These are phyloP conservation scores for Tolypocladium endophyticum DNA, from an alignment of 2,329 filamentous ascomycete species.

Conservation along the genomic window DNA sequence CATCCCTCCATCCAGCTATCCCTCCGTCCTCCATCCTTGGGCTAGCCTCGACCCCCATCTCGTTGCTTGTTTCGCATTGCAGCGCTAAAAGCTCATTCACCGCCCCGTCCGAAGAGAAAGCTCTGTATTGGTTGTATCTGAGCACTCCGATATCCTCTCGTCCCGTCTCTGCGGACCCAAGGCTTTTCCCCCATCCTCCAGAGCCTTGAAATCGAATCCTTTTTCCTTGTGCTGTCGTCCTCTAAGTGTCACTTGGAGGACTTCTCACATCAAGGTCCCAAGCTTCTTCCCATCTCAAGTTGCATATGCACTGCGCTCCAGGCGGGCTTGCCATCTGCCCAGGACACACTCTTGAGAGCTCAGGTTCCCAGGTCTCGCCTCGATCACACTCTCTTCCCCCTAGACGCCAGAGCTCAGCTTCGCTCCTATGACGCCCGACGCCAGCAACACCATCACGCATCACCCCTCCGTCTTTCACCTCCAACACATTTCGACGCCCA, in stretches of 20 bases:
- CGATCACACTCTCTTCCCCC: not conserved
- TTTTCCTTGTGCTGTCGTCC: not conserved
- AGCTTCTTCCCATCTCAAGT: not conserved
- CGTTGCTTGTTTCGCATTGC: not conserved
- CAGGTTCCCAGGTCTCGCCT: not conserved
- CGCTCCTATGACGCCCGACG: conserved; percentile 29
- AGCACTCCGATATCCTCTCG: not conserved
- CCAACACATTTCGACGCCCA: conserved; percentile 18
- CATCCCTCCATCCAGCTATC: not conserved
- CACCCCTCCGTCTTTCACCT: conserved; percentile 34
- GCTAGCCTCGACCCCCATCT: not conserved
- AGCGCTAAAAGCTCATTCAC: not conserved
- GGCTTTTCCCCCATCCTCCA: not conserved
- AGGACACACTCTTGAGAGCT: not conserved
- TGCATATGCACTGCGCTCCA: not conserved
- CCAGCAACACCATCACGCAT: conserved; percentile 28
- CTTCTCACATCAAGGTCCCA: not conserved
- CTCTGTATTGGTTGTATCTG: not conserved
- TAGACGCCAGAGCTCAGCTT: not conserved
- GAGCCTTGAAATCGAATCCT: not conserved
- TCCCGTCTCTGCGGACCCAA: not conserved
- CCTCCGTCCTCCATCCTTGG: not conserved
- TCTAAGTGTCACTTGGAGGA: not conserved
- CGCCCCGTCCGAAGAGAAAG: not conserved
- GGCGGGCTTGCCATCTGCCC: not conserved